phyloP scores from a whole-genome alignment of 2,329 filamentous ascomycete species.

The Trematosphaeria pertusa region DNA sequence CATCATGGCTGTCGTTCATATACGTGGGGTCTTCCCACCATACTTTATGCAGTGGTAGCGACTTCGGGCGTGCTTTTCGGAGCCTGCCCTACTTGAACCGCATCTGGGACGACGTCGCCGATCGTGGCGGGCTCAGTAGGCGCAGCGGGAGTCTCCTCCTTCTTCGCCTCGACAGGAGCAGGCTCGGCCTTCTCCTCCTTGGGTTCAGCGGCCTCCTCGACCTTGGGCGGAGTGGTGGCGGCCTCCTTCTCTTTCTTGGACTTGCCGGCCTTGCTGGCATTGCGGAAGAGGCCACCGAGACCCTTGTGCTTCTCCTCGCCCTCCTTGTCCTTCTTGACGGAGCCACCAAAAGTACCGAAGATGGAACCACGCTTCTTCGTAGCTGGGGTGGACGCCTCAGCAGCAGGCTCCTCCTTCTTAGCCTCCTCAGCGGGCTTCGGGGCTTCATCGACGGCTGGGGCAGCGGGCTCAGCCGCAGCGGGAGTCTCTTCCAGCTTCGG shows the following conservation, averaged over 20 bases:
- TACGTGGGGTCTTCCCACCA: slow-evolving; percentile 49
- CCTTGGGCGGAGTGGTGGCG: slow-evolving; percentile 41
- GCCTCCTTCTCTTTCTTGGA: slow-evolving; percentile 49
- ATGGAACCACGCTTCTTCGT: slow-evolving; percentile 88
- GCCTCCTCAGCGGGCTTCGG: slow-evolving; percentile 55
- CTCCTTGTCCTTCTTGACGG: slow-evolving; percentile 65
- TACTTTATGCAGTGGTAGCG: slow-evolving; percentile 52
- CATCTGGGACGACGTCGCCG: slow-evolving; percentile 48
- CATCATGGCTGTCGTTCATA: slow-evolving; percentile 50
- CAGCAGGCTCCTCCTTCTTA: slow-evolving; percentile 53
- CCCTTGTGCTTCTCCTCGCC: slow-evolving; percentile 37
- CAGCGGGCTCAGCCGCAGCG: slow-evolving; percentile 31
- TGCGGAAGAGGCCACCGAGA: slow-evolving; percentile 46
- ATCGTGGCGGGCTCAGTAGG: slow-evolving; percentile 39
- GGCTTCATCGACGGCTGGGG: too few species aligned
- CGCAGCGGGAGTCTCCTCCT: slow-evolving; percentile 36
- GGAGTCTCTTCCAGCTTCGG: slow-evolving; percentile 44
- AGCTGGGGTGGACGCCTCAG: slow-evolving; percentile 43
- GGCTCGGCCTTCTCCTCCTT: slow-evolving; percentile 26
- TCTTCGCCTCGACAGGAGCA: slow-evolving; percentile 34
- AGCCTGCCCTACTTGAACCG: slow-evolving; percentile 49
- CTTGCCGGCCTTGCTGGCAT: slow-evolving; percentile 49
- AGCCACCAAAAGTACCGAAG: slow-evolving; percentile 75
- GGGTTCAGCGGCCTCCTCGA: slow-evolving; percentile 41
- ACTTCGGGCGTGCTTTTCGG: slow-evolving; percentile 49